A percentile compares a stretch with the other conserved stretches of the same genome.
These are phyloP conservation scores for Austroboletus eburneus DNA, from an alignment of 768 basidiomycete genomes.

Conservation along the genomic window DNA sequence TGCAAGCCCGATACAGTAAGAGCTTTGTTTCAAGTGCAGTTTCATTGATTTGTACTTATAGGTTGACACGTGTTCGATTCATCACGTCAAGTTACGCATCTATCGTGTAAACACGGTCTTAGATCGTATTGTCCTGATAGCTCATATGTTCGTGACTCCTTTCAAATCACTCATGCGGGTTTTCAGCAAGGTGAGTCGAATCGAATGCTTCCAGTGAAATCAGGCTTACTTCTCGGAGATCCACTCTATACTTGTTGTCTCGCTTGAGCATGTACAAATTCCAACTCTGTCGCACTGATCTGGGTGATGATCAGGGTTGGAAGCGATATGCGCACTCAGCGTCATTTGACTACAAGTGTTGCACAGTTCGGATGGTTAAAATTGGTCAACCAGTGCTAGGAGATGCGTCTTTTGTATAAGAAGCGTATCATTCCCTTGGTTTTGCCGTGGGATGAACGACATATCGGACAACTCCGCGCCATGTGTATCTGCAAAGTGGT, in stretches of 20 bases:
- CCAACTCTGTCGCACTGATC: slow-evolving; percentile 28
- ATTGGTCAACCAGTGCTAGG: slow-evolving; percentile 9
- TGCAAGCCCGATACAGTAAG: neutral
- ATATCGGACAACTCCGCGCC: slow-evolving; percentile 42
- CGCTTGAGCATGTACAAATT: slow-evolving; percentile 35
- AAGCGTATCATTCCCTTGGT: slow-evolving; percentile 53
- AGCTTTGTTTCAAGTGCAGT: neutral
- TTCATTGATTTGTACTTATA: neutral
- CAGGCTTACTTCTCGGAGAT: slow-evolving; percentile 50
- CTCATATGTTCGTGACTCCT: too few species aligned
- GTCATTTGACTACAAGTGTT: slow-evolving; percentile 46
- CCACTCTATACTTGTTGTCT: slow-evolving; percentile 37
- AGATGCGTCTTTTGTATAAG: slow-evolving; percentile 37
- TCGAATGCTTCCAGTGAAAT: too few species aligned
- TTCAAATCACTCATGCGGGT: too few species aligned
- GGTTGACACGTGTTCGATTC: too few species aligned
- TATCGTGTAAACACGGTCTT: too few species aligned
- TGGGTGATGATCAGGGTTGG: slow-evolving; percentile 44
- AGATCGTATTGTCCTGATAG: too few species aligned
- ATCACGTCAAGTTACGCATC: too few species aligned
- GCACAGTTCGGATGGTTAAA: slow-evolving; percentile 28
- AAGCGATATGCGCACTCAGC: slow-evolving; percentile 20
- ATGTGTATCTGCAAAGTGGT: slow-evolving; percentile 15
- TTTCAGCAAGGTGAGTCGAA: too few species aligned
- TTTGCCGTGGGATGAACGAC: slow-evolving; percentile 49